phyloP scores from a whole-genome alignment of 2,329 filamentous ascomycete genomes.

The Neophaeococcomyces aloes region DNA sequence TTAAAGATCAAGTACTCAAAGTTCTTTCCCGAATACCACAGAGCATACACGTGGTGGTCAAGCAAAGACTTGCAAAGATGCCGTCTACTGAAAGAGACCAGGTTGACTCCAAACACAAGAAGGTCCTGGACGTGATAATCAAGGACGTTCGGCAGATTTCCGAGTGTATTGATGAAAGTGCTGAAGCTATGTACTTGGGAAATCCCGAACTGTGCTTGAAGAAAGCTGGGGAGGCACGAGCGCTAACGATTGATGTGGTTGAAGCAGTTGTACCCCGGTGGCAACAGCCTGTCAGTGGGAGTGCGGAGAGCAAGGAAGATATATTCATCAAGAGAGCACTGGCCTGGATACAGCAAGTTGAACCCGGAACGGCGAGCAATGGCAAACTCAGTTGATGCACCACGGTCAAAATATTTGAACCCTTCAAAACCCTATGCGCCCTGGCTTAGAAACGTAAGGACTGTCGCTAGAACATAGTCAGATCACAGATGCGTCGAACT shows the following conservation, averaged over 20 bases:
- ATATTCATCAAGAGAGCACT: slow-evolving; percentile 27
- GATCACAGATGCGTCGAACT: too few relatives aligned
- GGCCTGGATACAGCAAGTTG: slow-evolving; percentile 22
- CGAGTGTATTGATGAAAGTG: slow-evolving; percentile 35
- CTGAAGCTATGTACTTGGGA: slow-evolving; percentile 35
- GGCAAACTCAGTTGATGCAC: too few relatives aligned
- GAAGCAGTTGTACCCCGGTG: slow-evolving; percentile 13
- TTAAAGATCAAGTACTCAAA: slow-evolving; percentile 34
- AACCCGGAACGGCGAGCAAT: slow-evolving; percentile 5
- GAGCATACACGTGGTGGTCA: slow-evolving; percentile 34
- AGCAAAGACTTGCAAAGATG: slow-evolving; percentile 31
- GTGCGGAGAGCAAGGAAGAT: slow-evolving; percentile 21
- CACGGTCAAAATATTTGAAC: too few relatives aligned
- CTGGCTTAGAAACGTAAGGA: too few relatives aligned
- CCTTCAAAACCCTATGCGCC: too few relatives aligned
- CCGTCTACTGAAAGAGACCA: slow-evolving; percentile 4
- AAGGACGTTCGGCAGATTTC: slow-evolving; percentile 29
- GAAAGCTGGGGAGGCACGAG: slow-evolving; percentile 20
- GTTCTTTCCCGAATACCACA: slow-evolving; percentile 34
- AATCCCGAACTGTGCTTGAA: slow-evolving; percentile 24
- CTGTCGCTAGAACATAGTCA: too few relatives aligned
- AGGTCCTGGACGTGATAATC: slow-evolving; percentile 29
- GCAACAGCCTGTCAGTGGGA: neutral
- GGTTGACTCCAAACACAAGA: slow-evolving; percentile 14
- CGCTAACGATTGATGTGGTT: slow-evolving; percentile 19